Evolutionary conservation across 768 basidiomycete species (phyloP).

Genomic region (Tricholoma furcatifolium): DNA sequence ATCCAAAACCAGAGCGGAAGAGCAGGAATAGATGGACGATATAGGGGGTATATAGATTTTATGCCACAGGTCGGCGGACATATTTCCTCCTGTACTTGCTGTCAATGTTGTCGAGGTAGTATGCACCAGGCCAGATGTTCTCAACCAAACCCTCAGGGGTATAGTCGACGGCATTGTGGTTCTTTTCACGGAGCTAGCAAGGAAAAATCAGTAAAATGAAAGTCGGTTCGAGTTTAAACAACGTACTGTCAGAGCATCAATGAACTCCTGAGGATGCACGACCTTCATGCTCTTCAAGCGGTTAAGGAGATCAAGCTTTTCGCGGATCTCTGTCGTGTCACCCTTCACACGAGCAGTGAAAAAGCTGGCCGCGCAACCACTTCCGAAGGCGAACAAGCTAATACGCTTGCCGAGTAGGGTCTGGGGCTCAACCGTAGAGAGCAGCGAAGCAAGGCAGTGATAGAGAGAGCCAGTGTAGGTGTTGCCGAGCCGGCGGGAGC

Average conservation of each 20-base stretch:
- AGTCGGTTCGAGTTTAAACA: background rate
- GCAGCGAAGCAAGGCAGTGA: slow-evolving; percentile 86
- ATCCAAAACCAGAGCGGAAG: slow-evolving; percentile 4
- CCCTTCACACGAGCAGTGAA: slow-evolving; percentile 87
- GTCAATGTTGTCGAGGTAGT: slow-evolving; percentile 91
- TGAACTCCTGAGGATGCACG: slow-evolving; percentile 89
- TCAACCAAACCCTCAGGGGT: slow-evolving; percentile 83
- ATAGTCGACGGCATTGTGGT: slow-evolving; percentile 89
- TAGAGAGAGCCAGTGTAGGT: slow-evolving; percentile 98
- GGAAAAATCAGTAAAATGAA: slow-evolving; percentile 4
- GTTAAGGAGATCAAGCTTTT: slow-evolving; percentile 78
- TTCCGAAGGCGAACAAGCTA: slow-evolving; percentile 95
- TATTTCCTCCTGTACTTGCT: slow-evolving; percentile 92
- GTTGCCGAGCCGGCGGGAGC: slow-evolving; percentile 91
- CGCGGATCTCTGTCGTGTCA: slow-evolving; percentile 76
- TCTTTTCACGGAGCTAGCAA: slow-evolving; percentile 89
- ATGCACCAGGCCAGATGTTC: slow-evolving; percentile 92
- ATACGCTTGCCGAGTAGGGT: slow-evolving; percentile 80
- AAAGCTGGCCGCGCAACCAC: slow-evolving; percentile 94
- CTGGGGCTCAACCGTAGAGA: slow-evolving; percentile 70
- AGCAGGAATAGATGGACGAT: slow-evolving; percentile 3
- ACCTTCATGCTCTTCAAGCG: slow-evolving; percentile 86
- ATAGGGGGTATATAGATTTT: background rate
- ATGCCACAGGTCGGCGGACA: slow-evolving; percentile 41
- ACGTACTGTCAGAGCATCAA: slow-evolving; percentile 74